Percentiles rank a stretch among this genome's conserved stretches.
These are phyloP conservation scores for Stemphylium lycopersici DNA, from an alignment of 2,329 filamentous ascomycete genomes.

Conservation along the genomic window DNA sequence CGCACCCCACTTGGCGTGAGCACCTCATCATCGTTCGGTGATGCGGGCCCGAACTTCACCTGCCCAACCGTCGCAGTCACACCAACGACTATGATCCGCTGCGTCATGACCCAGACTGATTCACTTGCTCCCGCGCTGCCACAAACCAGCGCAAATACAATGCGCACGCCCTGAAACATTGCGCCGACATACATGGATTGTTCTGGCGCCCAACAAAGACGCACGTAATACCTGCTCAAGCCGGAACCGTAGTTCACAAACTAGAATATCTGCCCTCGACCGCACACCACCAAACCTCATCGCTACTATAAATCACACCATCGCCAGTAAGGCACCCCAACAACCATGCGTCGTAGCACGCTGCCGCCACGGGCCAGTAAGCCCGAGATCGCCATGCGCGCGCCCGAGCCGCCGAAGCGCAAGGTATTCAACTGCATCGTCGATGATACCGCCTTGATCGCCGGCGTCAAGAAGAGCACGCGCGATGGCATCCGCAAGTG, in stretches of 20 bases:
- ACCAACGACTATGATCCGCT: slow-evolving; percentile 19
- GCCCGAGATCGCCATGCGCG: slow-evolving; percentile 33
- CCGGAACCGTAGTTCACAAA: slow-evolving; percentile 18
- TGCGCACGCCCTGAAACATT: slow-evolving; percentile 37
- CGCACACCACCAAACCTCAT: slow-evolving; percentile 10
- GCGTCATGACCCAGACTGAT: slow-evolving; percentile 29
- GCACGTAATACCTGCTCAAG: slow-evolving; percentile 13
- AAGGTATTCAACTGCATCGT: slow-evolving; percentile 62
- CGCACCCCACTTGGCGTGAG: slow-evolving; percentile 23
- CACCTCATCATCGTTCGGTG: slow-evolving; percentile 18
- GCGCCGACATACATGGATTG: slow-evolving; percentile 26
- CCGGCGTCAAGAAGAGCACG: slow-evolving; percentile 59
- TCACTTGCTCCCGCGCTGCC: slow-evolving; percentile 32
- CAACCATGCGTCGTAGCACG: slow-evolving; percentile 42
- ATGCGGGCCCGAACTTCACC: slow-evolving; percentile 21
- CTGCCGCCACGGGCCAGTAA: slow-evolving; percentile 36
- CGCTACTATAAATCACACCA: slow-evolving; percentile 14
- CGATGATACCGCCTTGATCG: slow-evolving; percentile 58
- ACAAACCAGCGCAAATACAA: slow-evolving; percentile 26
- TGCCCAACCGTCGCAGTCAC: slow-evolving; percentile 22
- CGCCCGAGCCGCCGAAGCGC: slow-evolving; percentile 44
- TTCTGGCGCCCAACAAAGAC: slow-evolving; percentile 33
- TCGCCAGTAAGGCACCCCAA: slow-evolving; percentile 10
- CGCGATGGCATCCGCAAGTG: slow-evolving; percentile 60
- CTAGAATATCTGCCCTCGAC: slow-evolving; percentile 7